Evolutionary conservation across 1,139 yeast species (phyloP).

Genomic region (Lizanozyma gosingica): DNA sequence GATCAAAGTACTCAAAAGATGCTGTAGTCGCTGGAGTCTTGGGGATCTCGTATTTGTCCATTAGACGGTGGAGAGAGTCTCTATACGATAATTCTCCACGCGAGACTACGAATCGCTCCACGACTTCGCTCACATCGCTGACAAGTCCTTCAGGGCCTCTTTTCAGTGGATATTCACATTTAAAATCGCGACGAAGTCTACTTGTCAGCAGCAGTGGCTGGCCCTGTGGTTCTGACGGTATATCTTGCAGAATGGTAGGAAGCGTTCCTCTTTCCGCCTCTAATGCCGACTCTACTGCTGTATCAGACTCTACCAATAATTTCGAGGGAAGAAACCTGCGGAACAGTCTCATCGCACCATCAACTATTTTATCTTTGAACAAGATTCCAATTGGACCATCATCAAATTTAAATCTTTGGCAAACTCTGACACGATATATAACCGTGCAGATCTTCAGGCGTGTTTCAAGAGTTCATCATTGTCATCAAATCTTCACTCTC

Average conservation of each 20-base stretch:
- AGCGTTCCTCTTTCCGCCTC: no score
- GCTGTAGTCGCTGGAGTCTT: neutral
- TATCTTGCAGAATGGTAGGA: no score
- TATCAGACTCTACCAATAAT: no score
- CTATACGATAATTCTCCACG: neutral
- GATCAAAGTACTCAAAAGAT: neutral
- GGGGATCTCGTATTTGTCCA: neutral
- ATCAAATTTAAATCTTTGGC: no score
- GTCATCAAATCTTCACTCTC: neutral
- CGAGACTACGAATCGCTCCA: neutral
- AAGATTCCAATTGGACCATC: no score
- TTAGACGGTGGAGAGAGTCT: neutral
- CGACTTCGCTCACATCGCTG: neutral
- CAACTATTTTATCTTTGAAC: no score
- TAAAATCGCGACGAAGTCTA: no score
- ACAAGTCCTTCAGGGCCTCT: neutral
- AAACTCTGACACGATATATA: conserved; percentile 1
- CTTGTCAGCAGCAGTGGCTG: no score
- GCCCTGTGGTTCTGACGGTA: no score
- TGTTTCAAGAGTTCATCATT: conserved; percentile 3
- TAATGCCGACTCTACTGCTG: no score
- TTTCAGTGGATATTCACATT: neutral
- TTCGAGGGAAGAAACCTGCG: no score
- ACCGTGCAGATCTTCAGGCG: conserved; percentile 2
- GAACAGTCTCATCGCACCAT: no score